Evolutionary conservation across 352 stramenopile species (phyloP).

Genomic region (Phytophthora pini): DNA sequence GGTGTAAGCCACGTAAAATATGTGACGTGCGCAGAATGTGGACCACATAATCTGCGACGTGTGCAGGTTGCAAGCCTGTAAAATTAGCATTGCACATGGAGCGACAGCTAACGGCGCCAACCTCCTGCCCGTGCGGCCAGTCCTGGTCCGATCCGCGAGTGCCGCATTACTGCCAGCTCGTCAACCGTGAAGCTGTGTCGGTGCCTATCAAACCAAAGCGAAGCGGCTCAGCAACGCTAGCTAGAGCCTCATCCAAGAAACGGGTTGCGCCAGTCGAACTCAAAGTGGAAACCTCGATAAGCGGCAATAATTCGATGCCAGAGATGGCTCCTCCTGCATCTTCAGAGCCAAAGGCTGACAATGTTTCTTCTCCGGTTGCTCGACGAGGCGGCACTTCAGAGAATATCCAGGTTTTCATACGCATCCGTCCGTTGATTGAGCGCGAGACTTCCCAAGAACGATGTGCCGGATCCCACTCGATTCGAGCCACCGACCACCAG

Average conservation of each 20-base stretch:
- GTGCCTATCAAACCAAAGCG: conserved; percentile 10
- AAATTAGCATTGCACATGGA: conserved; percentile 23
- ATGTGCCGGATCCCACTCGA: conserved; percentile 41
- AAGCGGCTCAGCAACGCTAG: conserved; percentile 3
- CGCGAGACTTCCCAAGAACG: conserved; percentile 53
- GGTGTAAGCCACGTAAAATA: conserved; percentile 16
- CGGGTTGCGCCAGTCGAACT: not conserved
- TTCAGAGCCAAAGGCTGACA: conserved; percentile 3
- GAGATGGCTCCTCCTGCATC: conserved; percentile 6
- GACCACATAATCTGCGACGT: conserved; percentile 20
- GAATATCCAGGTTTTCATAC: conserved; percentile 88
- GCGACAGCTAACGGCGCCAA: not conserved
- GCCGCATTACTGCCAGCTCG: conserved; percentile 72
- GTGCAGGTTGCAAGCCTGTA: not conserved
- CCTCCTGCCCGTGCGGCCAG: conserved; percentile 69
- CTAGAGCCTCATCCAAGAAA: conserved; percentile 6
- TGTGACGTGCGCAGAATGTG: conserved; percentile 12
- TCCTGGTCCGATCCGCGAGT: conserved; percentile 68
- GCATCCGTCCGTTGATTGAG: conserved; percentile 81
- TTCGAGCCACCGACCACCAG: conserved; percentile 53
- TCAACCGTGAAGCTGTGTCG: conserved; percentile 31
- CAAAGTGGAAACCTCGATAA: conserved; percentile 8
- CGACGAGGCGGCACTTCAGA: conserved; percentile 51
- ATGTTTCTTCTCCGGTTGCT: not conserved
- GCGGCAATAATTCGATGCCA: conserved; percentile 14